Percentiles rank a stretch among this genome's conserved stretches.
Conservation (phyloP, 306 rosid species). For the Casuarina glauca region DNA sequence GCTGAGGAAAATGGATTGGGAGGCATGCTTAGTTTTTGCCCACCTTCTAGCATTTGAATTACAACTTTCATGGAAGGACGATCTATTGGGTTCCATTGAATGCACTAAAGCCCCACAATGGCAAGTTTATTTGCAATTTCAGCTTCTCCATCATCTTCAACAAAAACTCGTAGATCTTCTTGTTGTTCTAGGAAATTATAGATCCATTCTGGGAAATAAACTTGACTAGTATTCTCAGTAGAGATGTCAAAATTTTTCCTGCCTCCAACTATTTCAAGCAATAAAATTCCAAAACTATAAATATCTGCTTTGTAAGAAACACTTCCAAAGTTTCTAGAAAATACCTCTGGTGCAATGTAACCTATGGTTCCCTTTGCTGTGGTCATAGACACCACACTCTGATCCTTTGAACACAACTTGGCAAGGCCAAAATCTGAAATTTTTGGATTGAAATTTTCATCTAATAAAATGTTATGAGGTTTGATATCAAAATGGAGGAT, state of each 20-base stretch:
- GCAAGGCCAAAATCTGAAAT: slow-evolving; percentile 14
- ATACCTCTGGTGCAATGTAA: not conserved
- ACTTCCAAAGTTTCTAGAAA: slow-evolving; percentile 3
- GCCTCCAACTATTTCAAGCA: slow-evolving; percentile 15
- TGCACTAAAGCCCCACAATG: slow-evolving; percentile 34
- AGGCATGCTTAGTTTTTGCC: too few species aligned
- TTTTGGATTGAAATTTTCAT: slow-evolving; percentile 11
- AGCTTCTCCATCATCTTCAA: slow-evolving; percentile 22
- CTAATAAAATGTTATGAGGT: slow-evolving; percentile 21
- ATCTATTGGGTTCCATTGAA: not conserved
- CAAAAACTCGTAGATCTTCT: slow-evolving; percentile 5
- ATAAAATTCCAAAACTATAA: slow-evolving; percentile 17
- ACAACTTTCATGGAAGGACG: too few species aligned
- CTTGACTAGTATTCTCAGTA: slow-evolving; percentile 4
- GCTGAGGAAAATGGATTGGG: not conserved
- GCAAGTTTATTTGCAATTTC: slow-evolving; percentile 35
- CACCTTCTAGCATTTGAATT: slow-evolving; percentile 15
- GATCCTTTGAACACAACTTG: not conserved
- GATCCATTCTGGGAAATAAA: slow-evolving; percentile 20
- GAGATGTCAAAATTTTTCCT: not conserved
- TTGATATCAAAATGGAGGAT: too few species aligned
- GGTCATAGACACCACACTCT: too few species aligned
- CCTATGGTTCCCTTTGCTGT: not conserved
- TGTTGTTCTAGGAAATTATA: not conserved
- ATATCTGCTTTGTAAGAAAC: slow-evolving; percentile 21